Base-by-base conservation (phyloP, 2,329 filamentous ascomycete species). In the Pseudovirgaria hyperparasitica region DNA sequence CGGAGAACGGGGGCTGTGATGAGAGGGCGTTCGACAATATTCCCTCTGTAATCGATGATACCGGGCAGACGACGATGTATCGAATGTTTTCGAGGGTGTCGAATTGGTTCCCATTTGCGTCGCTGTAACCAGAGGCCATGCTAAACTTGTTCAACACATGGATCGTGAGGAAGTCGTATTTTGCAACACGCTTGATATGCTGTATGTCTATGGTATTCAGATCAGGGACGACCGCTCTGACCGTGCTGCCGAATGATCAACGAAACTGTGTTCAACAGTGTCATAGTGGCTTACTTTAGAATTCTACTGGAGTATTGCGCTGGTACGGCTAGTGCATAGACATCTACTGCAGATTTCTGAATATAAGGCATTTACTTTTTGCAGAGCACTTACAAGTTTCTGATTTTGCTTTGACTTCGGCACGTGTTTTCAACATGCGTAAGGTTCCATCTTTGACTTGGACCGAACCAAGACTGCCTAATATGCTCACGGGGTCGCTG, bases 161-260 rank as follows among this genome's bases (percentile, higher is more conserved):
- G 15, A 64, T 57, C 7, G 79, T 77, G 6, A 86, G 62, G 43
- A 78, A 76, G 28, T 62, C 60, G 24, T 69, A 70, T 52, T 85
- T 84, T 32, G 76, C 78, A 49, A 82, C 82, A 49, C 80, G 70
- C 36, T 80, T 77, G 30, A 87, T 63, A 56, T 87, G 62, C 32
- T 60, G 58, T 25, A 64, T 49, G 40, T 63, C 56, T 26, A 56
- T 43, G 7, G 50, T 41, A 34, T 57, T 58, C 36, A 58, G 52
- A 32, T 54, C 50, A 19, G 55, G 53, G 23, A 63, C 43, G 21
- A 54, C 52, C 29, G 52, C 50, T 45, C 62, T 60, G 43, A 65
- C 52, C 33, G 57, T 46, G 45, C 58, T 63, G 46, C n/a, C 14
- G 15, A 2, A 22, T 57, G 41, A 33, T 43, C 37, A 41, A 38